phyloP scores from a whole-genome alignment of 345 rosid species.

The Clarkia xantiana region DNA sequence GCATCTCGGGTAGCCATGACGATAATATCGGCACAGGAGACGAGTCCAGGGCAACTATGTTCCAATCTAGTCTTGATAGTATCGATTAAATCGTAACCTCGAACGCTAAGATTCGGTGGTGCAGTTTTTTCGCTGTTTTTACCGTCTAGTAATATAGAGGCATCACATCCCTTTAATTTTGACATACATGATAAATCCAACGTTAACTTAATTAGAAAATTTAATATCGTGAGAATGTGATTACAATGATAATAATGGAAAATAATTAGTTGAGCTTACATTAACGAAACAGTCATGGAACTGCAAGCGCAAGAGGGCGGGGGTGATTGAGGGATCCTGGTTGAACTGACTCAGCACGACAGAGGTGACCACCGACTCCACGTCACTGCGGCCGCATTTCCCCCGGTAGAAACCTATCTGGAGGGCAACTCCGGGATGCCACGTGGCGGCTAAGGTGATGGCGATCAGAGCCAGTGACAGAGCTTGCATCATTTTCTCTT shows the following conservation, averaged over 20 bases:
- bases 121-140: constrained; percentile 20
- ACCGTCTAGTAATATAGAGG: constrained; percentile 25
- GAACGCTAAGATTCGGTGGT: constrained; percentile 21
- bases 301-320: constrained; percentile 34
- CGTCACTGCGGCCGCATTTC: constrained; percentile 12
- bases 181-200: neutral
- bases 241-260: too few species aligned
- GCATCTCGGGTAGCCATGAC: constrained; percentile 51
- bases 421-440: constrained; percentile 17
- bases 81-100: constrained; percentile 27
- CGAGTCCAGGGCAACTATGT: constrained; percentile 27
- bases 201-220: too few species aligned
- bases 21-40: constrained; percentile 53
- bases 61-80: constrained; percentile 23
- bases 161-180: constrained; percentile 30
- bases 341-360: constrained; percentile 6
- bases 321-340: constrained; percentile 12
- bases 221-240: too few species aligned
- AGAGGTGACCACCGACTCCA: constrained; percentile 20
- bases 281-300: constrained; percentile 38
- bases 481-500: constrained; percentile 10
- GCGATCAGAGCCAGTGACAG: constrained; percentile 16
- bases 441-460: constrained; percentile 15
- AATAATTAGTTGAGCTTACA: constrained; percentile 11
- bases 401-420: constrained; percentile 17